Evolutionary conservation across 768 basidiomycete genomes (phyloP).

Genomic region (Steccherinum ochraceum): DNA sequence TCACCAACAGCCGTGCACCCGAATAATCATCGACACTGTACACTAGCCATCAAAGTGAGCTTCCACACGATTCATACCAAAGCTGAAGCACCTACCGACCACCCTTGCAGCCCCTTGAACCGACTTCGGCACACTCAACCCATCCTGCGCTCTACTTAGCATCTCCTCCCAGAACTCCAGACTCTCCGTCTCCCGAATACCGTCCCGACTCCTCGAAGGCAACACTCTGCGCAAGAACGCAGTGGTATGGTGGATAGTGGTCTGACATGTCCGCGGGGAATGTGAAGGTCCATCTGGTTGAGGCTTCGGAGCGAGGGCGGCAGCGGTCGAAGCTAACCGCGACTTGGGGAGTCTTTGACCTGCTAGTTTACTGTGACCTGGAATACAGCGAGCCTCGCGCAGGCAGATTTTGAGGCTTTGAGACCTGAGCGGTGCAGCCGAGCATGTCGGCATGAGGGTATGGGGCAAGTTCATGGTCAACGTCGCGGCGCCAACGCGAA

Average conservation of each 20-base stretch:
- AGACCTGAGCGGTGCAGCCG: slow-evolving; percentile 15
- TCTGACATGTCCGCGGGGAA: slow-evolving; percentile 28
- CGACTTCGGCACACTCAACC: slow-evolving; percentile 24
- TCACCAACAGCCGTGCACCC: slow-evolving; percentile 51
- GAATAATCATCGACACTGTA: slow-evolving; percentile 51
- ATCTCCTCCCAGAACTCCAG: slow-evolving; percentile 42
- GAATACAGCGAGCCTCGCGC: background rate
- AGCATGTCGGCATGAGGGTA: slow-evolving; percentile 23
- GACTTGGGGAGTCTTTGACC: background rate
- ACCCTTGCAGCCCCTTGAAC: slow-evolving; percentile 38
- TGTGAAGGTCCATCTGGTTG: background rate
- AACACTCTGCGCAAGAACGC: slow-evolving; percentile 41
- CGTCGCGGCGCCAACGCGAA: background rate
- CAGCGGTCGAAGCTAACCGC: slow-evolving; percentile 15
- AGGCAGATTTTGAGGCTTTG: slow-evolving; percentile 7
- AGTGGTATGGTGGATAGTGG: slow-evolving; percentile 43
- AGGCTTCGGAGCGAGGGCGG: slow-evolving; percentile 2
- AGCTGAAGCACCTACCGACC: slow-evolving; percentile 37
- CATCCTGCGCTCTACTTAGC: slow-evolving; percentile 26
- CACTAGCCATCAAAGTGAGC: slow-evolving; percentile 36
- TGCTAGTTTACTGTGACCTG: background rate
- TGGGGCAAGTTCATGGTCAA: slow-evolving; percentile 6
- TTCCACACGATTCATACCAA: background rate
- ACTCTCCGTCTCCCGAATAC: background rate
- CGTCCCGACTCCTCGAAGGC: slow-evolving; percentile 7